A percentile compares a stretch with the other conserved stretches of the same genome.
These are phyloP conservation scores for Trichocladium uniseriatum DNA, from an alignment of 495 filamentous ascomycete species.

Conservation along the genomic window DNA sequence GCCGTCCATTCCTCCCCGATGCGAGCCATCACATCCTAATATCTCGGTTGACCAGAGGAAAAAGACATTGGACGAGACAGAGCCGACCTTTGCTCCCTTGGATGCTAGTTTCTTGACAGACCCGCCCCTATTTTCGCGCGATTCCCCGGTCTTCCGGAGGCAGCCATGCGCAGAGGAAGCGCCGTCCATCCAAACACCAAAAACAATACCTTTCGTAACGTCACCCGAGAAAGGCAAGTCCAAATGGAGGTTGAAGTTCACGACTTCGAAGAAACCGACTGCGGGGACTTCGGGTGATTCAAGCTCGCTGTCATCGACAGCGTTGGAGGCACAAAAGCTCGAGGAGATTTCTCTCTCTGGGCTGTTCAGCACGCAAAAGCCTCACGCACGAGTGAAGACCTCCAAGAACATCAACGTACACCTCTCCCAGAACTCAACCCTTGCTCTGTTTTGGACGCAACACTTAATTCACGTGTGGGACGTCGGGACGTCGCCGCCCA, in stretches of 20 bases:
- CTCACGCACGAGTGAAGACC: conserved; percentile 14
- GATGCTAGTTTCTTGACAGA: conserved; percentile 7
- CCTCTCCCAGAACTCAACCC: conserved; percentile 28
- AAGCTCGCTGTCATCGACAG: conserved; percentile 25
- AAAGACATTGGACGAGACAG: neutral
- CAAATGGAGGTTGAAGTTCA: conserved; percentile 26
- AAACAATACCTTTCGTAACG: conserved; percentile 11
- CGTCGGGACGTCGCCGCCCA: conserved; percentile 23
- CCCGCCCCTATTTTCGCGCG: conserved; percentile 3
- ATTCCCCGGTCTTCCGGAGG: conserved; percentile 3
- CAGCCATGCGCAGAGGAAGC: neutral
- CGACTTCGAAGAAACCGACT: conserved; percentile 18
- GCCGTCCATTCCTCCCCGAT: neutral
- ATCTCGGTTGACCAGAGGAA: neutral
- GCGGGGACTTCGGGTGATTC: conserved; percentile 16
- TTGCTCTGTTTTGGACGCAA: conserved; percentile 32
- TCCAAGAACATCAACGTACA: conserved; percentile 25
- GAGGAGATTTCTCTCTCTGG: conserved; percentile 25
- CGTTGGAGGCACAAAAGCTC: conserved; percentile 23
- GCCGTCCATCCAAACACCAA: conserved; percentile 2
- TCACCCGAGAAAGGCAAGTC: conserved; percentile 22
- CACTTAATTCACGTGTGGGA: conserved; percentile 30
- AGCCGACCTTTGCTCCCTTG: neutral
- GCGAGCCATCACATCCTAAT: neutral
- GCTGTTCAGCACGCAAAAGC: conserved; percentile 14